Percentiles rank a stretch among this genome's conserved stretches.
Conservation (phyloP, 805 yeast species). For the Hanseniaspora guilliermondii region DNA sequence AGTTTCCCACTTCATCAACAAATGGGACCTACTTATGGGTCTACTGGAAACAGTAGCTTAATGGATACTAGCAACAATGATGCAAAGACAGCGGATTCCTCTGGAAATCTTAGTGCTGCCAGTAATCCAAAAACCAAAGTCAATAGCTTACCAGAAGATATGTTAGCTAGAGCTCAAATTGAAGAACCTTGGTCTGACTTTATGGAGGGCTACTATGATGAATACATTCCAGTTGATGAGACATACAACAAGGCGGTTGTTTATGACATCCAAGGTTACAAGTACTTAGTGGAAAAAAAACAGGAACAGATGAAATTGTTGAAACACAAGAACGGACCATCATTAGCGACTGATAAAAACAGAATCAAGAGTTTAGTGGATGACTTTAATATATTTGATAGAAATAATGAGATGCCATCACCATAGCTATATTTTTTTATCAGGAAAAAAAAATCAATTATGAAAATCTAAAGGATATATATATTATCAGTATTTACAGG, state of each 20-base stretch:
- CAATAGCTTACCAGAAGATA: neutral
- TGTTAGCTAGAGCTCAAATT: neutral
- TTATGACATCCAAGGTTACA: constrained; percentile 24
- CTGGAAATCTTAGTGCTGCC: neutral
- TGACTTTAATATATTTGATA: neutral
- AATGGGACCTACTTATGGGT: neutral
- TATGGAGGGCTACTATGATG: constrained; percentile 16
- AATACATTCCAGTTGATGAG: constrained; percentile 24
- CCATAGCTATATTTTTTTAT: neutral
- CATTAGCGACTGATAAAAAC: neutral
- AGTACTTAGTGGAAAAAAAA: constrained; percentile 18
- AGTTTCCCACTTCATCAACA: neutral
- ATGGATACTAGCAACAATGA: neutral
- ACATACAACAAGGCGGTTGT: constrained; percentile 25
- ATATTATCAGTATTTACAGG: neutral
- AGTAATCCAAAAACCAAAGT: neutral
- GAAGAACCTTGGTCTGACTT: constrained; percentile 22
- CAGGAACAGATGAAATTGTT: neutral
- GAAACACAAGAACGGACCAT: neutral
- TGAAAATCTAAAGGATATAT: neutral
- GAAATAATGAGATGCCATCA: neutral
- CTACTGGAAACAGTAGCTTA: neutral
- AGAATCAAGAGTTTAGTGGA: constrained; percentile 3
- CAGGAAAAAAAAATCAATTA: neutral
- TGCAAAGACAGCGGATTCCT: neutral